phyloP scores from a whole-genome alignment of 2,329 filamentous ascomycete species.

The Pseudophaeomoniella oleicola region DNA sequence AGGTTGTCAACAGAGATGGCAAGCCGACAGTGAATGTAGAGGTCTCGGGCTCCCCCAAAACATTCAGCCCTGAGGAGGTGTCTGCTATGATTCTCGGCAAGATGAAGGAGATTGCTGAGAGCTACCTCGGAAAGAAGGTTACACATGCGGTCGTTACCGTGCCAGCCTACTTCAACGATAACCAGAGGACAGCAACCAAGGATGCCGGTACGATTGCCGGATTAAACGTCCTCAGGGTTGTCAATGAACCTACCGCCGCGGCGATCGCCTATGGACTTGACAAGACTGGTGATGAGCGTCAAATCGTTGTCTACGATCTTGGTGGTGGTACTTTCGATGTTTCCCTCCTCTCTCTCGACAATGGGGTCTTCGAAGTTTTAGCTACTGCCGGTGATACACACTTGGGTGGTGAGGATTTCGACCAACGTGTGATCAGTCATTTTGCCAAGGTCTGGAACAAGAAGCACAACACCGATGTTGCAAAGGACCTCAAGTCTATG shows the following conservation, averaged over 20 bases:
- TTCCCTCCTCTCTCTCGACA: slow-evolving; percentile 77
- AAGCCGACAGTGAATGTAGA: slow-evolving; percentile 71
- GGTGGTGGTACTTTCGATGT: slow-evolving; percentile 94
- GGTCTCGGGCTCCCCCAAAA: slow-evolving; percentile 42
- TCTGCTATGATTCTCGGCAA: slow-evolving; percentile 53
- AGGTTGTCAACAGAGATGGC: slow-evolving; percentile 74
- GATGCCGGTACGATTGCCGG: slow-evolving; percentile 85
- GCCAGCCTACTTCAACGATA: slow-evolving; percentile 97
- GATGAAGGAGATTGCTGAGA: slow-evolving; percentile 53
- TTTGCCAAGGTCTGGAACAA: slow-evolving; percentile 98
- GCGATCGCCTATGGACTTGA: slow-evolving; percentile 90
- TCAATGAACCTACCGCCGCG: slow-evolving; percentile 92
- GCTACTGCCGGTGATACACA: slow-evolving; percentile 94
- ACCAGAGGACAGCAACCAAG: slow-evolving; percentile 93
- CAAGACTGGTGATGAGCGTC: slow-evolving; percentile 68
- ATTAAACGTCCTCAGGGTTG: slow-evolving; percentile 87
- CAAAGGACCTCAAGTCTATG: slow-evolving; percentile 94
- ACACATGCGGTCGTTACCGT: slow-evolving; percentile 70
- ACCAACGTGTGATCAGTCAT: slow-evolving; percentile 92
- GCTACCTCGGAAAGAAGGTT: slow-evolving; percentile 46
- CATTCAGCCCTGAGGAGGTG: slow-evolving; percentile 52
- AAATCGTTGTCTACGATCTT: slow-evolving; percentile 87
- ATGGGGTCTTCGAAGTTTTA: slow-evolving; percentile 87
- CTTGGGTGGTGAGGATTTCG: slow-evolving; percentile 96
- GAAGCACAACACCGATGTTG: slow-evolving; percentile 84